A percentile compares a stretch with the other conserved stretches of the same genome.
phyloP scores from a whole-genome alignment of 164 flowering plant genomes.

The Euptelea pleiosperma region DNA sequence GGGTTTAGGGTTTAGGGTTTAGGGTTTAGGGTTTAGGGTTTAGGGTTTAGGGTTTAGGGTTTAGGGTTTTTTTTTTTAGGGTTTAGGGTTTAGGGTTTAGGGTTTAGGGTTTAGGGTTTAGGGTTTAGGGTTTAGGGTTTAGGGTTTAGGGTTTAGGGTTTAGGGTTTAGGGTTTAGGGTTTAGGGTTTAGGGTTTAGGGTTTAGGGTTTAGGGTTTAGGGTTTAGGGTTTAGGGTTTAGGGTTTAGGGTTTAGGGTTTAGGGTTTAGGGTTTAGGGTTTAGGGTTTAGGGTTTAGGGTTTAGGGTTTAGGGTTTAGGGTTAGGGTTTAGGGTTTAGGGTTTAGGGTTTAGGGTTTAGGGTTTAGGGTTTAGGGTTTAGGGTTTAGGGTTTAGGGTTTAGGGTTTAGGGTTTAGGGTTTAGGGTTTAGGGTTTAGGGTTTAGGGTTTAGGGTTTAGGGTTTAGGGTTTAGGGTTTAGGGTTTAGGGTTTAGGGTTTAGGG shows the following conservation, averaged over 20 bases:
- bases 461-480: conserved; percentile 3
- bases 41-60: not conserved
- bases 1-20: not conserved
- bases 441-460: conserved; percentile 6
- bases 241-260: no score
- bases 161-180: no score
- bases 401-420: not conserved
- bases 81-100: conserved; percentile 10
- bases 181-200: no score
- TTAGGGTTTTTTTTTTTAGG: conserved; percentile 7
- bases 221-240: no score
- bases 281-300: no score
- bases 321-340: not conserved
- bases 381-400: conserved; percentile 1
- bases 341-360: not conserved
- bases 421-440: conserved; percentile 6
- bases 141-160: no score
- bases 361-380: not conserved
- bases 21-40: not conserved
- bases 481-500: conserved; percentile 3
- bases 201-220: no score
- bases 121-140: conserved; percentile 11
- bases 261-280: no score
- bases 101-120: conserved; percentile 4
- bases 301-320: no score